Evolutionary conservation across 2,329 filamentous ascomycete genomes (phyloP).

Genomic region (Scedosporium apiospermum): DNA sequence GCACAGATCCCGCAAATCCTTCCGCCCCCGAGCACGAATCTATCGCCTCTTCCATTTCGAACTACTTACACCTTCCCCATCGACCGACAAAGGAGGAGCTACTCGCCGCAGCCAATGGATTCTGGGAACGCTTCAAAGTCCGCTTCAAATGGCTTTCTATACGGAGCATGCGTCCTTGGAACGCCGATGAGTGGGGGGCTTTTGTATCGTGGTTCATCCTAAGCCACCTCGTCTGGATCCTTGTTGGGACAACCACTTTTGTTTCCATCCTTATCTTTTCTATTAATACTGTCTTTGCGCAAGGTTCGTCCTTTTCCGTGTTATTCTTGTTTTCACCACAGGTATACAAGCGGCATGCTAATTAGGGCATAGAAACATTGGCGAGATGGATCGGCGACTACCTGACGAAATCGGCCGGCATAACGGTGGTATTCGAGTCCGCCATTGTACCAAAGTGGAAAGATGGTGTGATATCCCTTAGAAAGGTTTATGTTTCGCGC

Average conservation of each 20-base stretch:
- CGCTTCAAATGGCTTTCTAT: conserved; percentile 98
- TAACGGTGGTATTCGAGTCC: conserved; percentile 93
- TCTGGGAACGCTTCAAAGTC: conserved; percentile 82
- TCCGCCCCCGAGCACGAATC: conserved; percentile 25
- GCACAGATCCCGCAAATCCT: not conserved
- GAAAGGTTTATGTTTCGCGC: conserved; percentile 91
- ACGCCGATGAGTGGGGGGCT: conserved; percentile 89
- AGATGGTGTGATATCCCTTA: conserved; percentile 90
- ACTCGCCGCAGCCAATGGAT: conserved; percentile 80
- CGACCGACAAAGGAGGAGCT: conserved; percentile 90
- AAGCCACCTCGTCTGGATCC: conserved; percentile 87
- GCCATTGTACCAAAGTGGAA: conserved; percentile 96
- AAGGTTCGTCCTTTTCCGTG: conserved; percentile 45
- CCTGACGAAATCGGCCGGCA: conserved; percentile 81
- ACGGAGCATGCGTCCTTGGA: conserved; percentile 86
- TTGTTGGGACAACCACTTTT: conserved; percentile 96
- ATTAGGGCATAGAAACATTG: conserved; percentile 59
- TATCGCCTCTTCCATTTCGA: conserved; percentile 43
- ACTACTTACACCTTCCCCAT: conserved; percentile 56
- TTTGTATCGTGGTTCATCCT: conserved; percentile 91
- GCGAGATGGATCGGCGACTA: conserved; percentile 94
- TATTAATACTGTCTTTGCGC: conserved; percentile 93
- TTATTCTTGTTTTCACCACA: not conserved
- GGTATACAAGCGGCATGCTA: conserved; percentile 8
- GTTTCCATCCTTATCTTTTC: conserved; percentile 84